Conservation (phyloP, 148 eudicot genomes). For the Persicaria tinctoria region DNA sequence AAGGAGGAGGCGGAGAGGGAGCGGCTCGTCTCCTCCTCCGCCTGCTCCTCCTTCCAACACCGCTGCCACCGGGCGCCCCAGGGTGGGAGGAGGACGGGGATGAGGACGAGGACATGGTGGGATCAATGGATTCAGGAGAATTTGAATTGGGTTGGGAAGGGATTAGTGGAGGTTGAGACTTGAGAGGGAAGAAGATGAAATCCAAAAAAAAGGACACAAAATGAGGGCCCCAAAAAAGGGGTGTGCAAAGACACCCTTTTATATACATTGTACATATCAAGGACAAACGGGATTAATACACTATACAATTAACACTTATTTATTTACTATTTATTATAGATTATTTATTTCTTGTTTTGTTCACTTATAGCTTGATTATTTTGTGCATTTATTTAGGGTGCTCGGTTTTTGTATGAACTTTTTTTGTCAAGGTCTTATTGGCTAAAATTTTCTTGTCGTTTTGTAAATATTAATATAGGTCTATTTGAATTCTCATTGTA, state of each 20-base stretch:
- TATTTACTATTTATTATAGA: too few relatives aligned
- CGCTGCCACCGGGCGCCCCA: conserved; percentile 3
- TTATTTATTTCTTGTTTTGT: too few relatives aligned
- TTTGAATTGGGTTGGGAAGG: background rate
- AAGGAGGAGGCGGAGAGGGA: background rate
- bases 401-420: too few relatives aligned
- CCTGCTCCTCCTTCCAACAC: conserved; percentile 1
- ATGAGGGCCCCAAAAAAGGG: background rate
- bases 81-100: conserved; percentile 6
- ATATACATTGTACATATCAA: conserved; percentile 3
- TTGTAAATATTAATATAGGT: too few relatives aligned
- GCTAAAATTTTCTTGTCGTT: too few relatives aligned
- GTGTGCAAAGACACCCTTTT: background rate
- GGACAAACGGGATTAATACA: background rate
- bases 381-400: too few relatives aligned
- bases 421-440: too few relatives aligned
- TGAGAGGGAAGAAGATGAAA: background rate
- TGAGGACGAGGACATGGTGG: conserved; percentile 14
- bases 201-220: background rate
- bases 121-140: background rate
- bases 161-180: background rate
- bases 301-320: too few relatives aligned
- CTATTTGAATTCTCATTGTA: too few relatives aligned
- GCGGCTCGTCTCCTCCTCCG: conserved; percentile 14
- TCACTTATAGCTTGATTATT: too few relatives aligned